Base-by-base conservation (phyloP, 2,329 filamentous ascomycete species). In the Ophiostoma perfectum region DNA sequence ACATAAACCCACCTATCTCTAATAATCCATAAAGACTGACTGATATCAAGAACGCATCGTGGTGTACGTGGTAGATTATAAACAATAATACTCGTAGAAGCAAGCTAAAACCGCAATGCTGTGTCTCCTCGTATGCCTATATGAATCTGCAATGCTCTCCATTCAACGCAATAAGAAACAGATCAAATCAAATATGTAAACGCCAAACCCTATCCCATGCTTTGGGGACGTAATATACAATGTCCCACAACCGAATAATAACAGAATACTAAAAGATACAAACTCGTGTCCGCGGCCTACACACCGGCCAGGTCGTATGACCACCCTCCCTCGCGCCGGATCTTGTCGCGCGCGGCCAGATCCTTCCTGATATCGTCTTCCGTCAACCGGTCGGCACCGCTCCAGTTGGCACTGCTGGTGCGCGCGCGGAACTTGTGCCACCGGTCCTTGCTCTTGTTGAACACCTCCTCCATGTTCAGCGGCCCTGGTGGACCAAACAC, bases 391-490 rank as follows among this genome's bases (percentile, higher is more conserved):
- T 99, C 96, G 3, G 89, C 83, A 67, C 91, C 86, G 75, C 86
- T 89, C 95, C 95, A 99, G 80, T 97, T 96, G 47, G 96, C 96
- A 78, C 92, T 97, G 73, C 92, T 96, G 5, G 94, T 97, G 68
- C 95, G 86, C 66, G 91, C 89, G 18, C 96, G 87, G 83, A 97
- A 98, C 75, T 92, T 91, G 81, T 91, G 91, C 77, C 91, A 88
- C 72, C 90, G 83, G 68, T 94, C 92, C 77, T 93, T 93, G 78
- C 90, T 93, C 77, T 93, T 92, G 78, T 85, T 90, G 79, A 99
- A 99, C 44, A 97, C 93, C 76, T 98, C 93, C 75, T 99, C 96
- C 89, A 99, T 95, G 75, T 92, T 92, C 72, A 99, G 83, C 12
- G 93, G 91, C 11, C 86, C 89, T 38, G 96, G 92, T 0, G 92